phyloP scores from a whole-genome alignment of 2,329 filamentous ascomycete genomes.

The Arthrobotrys musiformis region DNA sequence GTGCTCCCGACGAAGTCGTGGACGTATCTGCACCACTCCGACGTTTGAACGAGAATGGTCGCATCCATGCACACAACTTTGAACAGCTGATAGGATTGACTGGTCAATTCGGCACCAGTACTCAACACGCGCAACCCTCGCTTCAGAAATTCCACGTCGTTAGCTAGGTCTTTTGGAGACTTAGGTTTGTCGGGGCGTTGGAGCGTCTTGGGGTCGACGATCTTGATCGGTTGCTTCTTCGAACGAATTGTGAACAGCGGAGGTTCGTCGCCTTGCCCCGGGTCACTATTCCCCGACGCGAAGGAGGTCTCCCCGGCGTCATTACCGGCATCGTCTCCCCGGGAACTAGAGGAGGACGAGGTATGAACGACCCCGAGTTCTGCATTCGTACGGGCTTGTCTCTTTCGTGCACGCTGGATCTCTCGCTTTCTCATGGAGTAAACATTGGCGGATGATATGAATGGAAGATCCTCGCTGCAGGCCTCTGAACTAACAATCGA shows the following conservation, averaged over 20 bases:
- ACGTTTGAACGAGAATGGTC: constrained; percentile 31
- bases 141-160: constrained; percentile 53
- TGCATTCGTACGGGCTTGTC: constrained; percentile 8
- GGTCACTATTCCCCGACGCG: constrained; percentile 50
- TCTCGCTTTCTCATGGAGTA: constrained; percentile 39
- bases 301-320: constrained; percentile 41
- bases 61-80: constrained; percentile 42
- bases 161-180: constrained; percentile 53
- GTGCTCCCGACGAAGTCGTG: constrained; percentile 19
- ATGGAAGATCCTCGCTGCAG: constrained; percentile 44
- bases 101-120: constrained; percentile 31
- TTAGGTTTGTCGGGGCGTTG: constrained; percentile 47
- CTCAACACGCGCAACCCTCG: constrained; percentile 43
- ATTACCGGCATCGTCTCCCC: neutral
- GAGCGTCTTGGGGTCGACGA: constrained; percentile 43
- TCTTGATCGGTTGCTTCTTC: constrained; percentile 49
- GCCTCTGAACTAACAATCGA: constrained; percentile 32
- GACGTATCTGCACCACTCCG: constrained; percentile 17
- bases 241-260: constrained; percentile 51
- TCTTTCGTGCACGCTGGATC: constrained; percentile 1
- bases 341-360: constrained; percentile 9
- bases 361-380: constrained; percentile 2
- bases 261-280: constrained; percentile 30
- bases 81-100: constrained; percentile 43
- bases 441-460: constrained; percentile 40